Conservation (phyloP, 2,329 filamentous ascomycete species). For the Ophiosphaerella narmari region DNA sequence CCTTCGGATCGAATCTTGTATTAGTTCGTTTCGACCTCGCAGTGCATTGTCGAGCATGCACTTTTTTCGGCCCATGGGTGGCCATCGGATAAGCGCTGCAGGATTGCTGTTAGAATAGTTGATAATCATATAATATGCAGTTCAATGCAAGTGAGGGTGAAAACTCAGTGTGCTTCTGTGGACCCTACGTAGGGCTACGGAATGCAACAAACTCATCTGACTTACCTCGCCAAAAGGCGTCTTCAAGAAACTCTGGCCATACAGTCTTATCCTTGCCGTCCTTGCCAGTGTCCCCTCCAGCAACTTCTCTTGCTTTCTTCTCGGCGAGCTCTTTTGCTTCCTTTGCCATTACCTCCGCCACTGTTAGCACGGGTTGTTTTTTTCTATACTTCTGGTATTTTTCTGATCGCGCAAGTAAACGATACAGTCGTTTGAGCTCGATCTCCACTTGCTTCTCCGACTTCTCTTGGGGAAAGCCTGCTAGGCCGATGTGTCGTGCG, state of each 20-base stretch:
- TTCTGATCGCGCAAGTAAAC: constrained; percentile 41
- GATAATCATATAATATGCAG: not conserved
- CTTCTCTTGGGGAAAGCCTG: constrained; percentile 26
- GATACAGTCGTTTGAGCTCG: constrained; percentile 35
- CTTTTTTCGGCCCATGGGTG: constrained; percentile 64
- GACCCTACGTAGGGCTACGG: too few species aligned
- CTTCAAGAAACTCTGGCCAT: constrained; percentile 55
- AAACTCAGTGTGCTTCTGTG: too few species aligned
- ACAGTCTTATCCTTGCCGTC: constrained; percentile 44
- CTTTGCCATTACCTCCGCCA: constrained; percentile 21
- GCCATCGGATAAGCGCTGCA: constrained; percentile 53
- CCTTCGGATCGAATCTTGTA: constrained; percentile 61
- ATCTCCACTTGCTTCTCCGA: constrained; percentile 35
- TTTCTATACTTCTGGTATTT: constrained; percentile 54
- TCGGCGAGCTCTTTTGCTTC: constrained; percentile 21
- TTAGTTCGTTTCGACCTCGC: constrained; percentile 65
- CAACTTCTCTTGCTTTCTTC: constrained; percentile 15
- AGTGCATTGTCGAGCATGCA: constrained; percentile 54
- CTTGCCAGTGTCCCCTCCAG: constrained; percentile 21
- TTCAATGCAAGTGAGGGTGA: not conserved
- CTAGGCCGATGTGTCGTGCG: constrained; percentile 26
- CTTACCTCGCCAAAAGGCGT: constrained; percentile 55
- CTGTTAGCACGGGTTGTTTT: constrained; percentile 41
- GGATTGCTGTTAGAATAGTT: not conserved
- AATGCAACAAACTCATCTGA: not conserved